Conservation (phyloP, 83 land plant genomes). For the Diphasiastrum complanatum region DNA sequence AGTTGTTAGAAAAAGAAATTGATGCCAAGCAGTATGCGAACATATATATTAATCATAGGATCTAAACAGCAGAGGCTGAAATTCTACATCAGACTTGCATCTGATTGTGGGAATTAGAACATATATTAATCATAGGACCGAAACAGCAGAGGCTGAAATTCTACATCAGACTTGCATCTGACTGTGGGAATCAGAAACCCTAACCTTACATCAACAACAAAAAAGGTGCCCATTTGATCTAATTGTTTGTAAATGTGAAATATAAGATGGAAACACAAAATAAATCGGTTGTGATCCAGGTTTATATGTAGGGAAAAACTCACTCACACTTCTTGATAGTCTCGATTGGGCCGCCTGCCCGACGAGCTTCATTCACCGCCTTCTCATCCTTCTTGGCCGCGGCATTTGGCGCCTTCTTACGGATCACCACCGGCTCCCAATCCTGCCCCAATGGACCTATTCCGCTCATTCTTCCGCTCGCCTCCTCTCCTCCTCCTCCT, state of each 20-base stretch:
- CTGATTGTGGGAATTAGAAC: no score
- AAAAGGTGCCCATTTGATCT: neutral
- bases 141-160: no score
- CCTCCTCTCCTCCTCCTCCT: no score
- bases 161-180: no score
- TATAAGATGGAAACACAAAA: neutral
- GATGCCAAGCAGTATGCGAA: neutral
- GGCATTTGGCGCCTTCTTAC: conserved; percentile 83
- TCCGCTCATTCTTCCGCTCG: no score
- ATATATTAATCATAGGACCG: no score
- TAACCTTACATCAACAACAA: neutral
- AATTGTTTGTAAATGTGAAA: neutral
- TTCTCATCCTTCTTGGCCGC: conserved; percentile 94
- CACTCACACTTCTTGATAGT: conserved; percentile 60
- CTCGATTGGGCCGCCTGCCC: conserved; percentile 79
- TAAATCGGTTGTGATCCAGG: neutral
- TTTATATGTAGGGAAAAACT: neutral
- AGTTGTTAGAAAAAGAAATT: neutral
- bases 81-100: no score
- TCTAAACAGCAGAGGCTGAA: no score
- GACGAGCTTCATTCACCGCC: conserved; percentile 91
- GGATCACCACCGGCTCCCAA: conserved; percentile 93
- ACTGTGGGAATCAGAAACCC: no score
- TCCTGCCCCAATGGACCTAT: conserved; percentile 73
- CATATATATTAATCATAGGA: no score